phyloP scores from a whole-genome alignment of 75 land plant genomes.

The Sequoiadendron giganteum region DNA sequence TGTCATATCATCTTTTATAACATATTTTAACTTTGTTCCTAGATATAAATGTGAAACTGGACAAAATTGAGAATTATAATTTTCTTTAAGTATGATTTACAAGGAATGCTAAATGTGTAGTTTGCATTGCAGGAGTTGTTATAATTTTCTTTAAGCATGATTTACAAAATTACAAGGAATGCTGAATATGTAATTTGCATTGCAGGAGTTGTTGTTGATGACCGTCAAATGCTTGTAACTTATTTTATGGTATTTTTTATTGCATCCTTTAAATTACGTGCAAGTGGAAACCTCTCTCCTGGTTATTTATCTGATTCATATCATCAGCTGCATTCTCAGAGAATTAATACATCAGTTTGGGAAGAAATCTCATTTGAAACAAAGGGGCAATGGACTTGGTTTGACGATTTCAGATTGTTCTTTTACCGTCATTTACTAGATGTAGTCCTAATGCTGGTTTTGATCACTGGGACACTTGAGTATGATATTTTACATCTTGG shows the following conservation, averaged over 20 bases:
- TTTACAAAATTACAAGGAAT: slow-evolving; percentile 3
- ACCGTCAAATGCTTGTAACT: slow-evolving; percentile 80
- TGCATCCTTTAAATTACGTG: slow-evolving; percentile 73
- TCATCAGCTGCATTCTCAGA: slow-evolving; percentile 57
- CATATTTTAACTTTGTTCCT: not conserved
- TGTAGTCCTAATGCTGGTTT: slow-evolving; percentile 84
- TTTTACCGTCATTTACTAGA: slow-evolving; percentile 88
- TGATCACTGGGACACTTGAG: slow-evolving; percentile 97
- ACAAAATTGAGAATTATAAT: not conserved
- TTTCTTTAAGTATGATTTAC: not conserved
- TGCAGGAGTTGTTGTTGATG: slow-evolving; percentile 88
- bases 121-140: no score
- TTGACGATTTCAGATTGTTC: slow-evolving; percentile 81
- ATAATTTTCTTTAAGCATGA: not conserved
- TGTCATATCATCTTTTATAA: not conserved
- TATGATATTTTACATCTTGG: slow-evolving; percentile 98
- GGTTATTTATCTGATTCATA: slow-evolving; percentile 57
- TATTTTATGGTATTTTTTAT: slow-evolving; percentile 85
- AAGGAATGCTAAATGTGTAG: no score
- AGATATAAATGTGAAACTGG: not conserved
- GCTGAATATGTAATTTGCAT: not conserved
- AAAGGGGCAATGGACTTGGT: slow-evolving; percentile 90
- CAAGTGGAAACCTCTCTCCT: slow-evolving; percentile 46
- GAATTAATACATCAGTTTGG: slow-evolving; percentile 71
- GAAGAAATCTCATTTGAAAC: slow-evolving; percentile 93